Evolutionary conservation across 257 asterid species (phyloP), one percentile per base, ranked within the genome.

Genomic region (Leonotis leonurus): DNA sequence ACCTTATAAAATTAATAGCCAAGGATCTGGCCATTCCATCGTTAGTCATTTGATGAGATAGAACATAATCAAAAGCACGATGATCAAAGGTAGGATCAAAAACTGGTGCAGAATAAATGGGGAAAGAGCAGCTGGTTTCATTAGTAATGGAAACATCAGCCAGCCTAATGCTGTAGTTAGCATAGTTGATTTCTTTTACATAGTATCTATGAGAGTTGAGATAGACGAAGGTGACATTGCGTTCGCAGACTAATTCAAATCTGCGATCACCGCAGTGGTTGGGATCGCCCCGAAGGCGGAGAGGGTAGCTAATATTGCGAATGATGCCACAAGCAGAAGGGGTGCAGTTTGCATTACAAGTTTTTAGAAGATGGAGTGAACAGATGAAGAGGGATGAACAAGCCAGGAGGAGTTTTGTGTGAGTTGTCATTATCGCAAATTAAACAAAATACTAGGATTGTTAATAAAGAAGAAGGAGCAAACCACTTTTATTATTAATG

Each of bases 261-360:
- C 6, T 56, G 14, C 39, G 27, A 22, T 70, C 10, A 1, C 94
- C 89, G 45, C 87, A 80, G 48, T 68, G 5, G 13, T 6, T 7
- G 0, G 89, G 84, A 62, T 76, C 84, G 8, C 51, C 55, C 48
- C 60, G 68, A 17, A 85, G 60, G 6, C 85, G 54, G 29, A 72
- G 72, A 33, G 80, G 57, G 57, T 6, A 22, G 35, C 22, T 36
- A 12, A 57, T 37, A 2, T 22, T 6, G 21, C 1, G 8, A 57
- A 35, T 21, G 12, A 1, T n/a, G n/a, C 64, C 50, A 1, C 64
- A 36, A 4, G 27, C 1, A 33, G 64, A 57, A 18, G 30, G 14
- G 3, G 1, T 24, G 46, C 51, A 37, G 17, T 37, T 37, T 3
- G 44, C 44, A 37, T 37, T 1, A 3, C 16, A 37, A 12, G 44